Evolutionary conservation across 83 land plant species (phyloP).

Genomic region (Thuja plicata): DNA sequence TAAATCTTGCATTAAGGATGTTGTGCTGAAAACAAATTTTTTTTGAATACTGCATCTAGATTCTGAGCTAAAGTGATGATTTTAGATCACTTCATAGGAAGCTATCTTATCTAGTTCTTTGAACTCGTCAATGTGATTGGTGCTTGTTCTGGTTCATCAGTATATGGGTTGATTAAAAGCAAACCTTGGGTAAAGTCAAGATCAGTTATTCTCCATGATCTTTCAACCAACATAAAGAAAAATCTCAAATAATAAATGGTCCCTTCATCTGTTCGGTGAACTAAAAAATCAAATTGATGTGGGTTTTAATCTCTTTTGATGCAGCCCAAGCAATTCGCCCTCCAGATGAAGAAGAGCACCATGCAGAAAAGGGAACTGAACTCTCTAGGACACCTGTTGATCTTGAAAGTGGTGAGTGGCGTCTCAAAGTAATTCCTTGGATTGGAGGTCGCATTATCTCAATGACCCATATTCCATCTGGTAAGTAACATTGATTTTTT

Average conservation of each 20-base stretch:
- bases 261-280: not conserved
- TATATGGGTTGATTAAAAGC: not conserved
- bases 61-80: not conserved
- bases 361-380: slow-evolving; percentile 54
- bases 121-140: not conserved
- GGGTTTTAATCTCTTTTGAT: slow-evolving; percentile 15
- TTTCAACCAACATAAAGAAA: not conserved
- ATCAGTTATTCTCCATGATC: not conserved
- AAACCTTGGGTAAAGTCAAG: not conserved
- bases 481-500: slow-evolving; percentile 26
- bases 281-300: not conserved
- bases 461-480: slow-evolving; percentile 74
- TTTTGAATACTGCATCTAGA: not conserved
- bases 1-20: not conserved
- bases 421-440: slow-evolving; percentile 80
- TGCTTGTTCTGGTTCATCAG: not conserved
- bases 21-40: not conserved
- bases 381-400: slow-evolving; percentile 63
- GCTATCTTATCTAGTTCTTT: not conserved
- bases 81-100: not conserved
- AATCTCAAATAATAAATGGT: not conserved
- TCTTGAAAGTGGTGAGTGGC: slow-evolving; percentile 62
- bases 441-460: slow-evolving; percentile 87
- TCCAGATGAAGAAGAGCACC: slow-evolving; percentile 41
- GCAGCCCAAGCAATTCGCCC: slow-evolving; percentile 45